phyloP scores from a whole-genome alignment of 805 yeast species.

The Teunomyces funiuensis region DNA sequence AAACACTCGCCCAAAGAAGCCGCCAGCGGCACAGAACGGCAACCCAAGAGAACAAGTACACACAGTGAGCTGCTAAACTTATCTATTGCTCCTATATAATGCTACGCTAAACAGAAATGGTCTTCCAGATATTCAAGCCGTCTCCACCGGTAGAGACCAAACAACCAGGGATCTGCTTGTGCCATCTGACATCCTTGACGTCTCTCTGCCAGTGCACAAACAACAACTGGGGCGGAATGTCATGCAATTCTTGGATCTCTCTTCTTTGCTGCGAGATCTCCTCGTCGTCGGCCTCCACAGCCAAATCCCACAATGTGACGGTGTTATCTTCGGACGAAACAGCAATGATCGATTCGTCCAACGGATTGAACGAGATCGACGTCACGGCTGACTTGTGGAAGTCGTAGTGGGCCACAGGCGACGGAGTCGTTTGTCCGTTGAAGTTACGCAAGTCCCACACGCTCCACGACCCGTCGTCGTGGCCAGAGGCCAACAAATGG shows the following conservation, averaged over 20 bases:
- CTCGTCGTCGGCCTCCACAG: conserved; percentile 98
- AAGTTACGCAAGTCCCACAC: conserved; percentile 95
- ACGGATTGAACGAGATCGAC: conserved; percentile 89
- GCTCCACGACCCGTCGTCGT: conserved; percentile 96
- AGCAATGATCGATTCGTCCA: conserved; percentile 93
- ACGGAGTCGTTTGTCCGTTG: conserved; percentile 53
- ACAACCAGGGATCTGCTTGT: conserved; percentile 93
- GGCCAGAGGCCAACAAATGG: conserved; percentile 90
- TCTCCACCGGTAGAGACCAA: conserved; percentile 93
- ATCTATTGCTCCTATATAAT: no score
- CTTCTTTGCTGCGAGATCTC: conserved; percentile 84
- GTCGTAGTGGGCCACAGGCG: conserved; percentile 91
- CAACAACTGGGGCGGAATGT: conserved; percentile 91
- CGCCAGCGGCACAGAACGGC: not conserved
- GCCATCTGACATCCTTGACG: conserved; percentile 98
- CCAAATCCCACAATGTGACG: conserved; percentile 95
- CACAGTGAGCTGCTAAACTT: not conserved
- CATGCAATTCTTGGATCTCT: conserved; percentile 76
- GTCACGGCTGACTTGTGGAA: conserved; percentile 95
- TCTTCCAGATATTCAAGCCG: conserved; percentile 94
- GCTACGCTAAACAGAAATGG: conserved; percentile 74
- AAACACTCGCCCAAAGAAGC: not conserved
- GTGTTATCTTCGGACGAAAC: conserved; percentile 97
- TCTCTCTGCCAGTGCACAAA: conserved; percentile 98
- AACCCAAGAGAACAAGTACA: not conserved